Conservation (phyloP, 1,284 basidiomycete genomes). For the Ceratobasidium sp. region DNA sequence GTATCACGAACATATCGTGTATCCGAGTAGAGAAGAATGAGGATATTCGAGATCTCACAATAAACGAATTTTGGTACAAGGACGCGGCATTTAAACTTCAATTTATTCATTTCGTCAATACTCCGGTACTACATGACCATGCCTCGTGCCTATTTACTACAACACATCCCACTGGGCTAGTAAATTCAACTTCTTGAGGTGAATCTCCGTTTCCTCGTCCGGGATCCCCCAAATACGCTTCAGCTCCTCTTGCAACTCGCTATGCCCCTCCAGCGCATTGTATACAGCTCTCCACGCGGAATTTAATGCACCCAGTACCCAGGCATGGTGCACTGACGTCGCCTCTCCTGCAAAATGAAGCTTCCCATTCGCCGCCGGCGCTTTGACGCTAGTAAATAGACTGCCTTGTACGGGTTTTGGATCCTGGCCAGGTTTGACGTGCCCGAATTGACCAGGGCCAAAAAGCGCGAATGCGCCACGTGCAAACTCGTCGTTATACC, state of each 20-base stretch:
- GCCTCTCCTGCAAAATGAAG: conserved; percentile 52
- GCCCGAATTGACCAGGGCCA: conserved; percentile 50
- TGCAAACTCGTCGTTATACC: conserved; percentile 52
- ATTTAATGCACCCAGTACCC: conserved; percentile 36
- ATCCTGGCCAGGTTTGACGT: neutral
- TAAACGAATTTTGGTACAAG: too few species aligned
- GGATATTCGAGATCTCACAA: too few species aligned
- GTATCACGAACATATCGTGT: too few species aligned
- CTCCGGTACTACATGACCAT: too few species aligned
- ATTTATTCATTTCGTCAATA: too few species aligned
- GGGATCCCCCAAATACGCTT: conserved; percentile 3
- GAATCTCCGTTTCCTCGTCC: conserved; percentile 11
- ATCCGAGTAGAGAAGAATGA: too few species aligned
- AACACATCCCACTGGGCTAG: too few species aligned
- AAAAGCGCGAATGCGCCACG: conserved; percentile 51
- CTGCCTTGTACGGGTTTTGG: neutral
- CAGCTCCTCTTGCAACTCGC: neutral
- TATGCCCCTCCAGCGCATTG: conserved; percentile 4
- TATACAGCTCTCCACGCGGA: conserved; percentile 40
- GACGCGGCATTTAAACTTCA: too few species aligned
- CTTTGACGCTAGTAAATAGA: conserved; percentile 47
- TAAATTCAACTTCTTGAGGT: neutral
- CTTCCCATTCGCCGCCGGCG: conserved; percentile 45
- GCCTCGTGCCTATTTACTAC: too few species aligned
- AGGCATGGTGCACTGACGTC: conserved; percentile 49